Percentiles rank a stretch among this genome's conserved stretches.
phyloP scores from a whole-genome alignment of 352 stramenopile genomes.

The Phytophthora meadii region DNA sequence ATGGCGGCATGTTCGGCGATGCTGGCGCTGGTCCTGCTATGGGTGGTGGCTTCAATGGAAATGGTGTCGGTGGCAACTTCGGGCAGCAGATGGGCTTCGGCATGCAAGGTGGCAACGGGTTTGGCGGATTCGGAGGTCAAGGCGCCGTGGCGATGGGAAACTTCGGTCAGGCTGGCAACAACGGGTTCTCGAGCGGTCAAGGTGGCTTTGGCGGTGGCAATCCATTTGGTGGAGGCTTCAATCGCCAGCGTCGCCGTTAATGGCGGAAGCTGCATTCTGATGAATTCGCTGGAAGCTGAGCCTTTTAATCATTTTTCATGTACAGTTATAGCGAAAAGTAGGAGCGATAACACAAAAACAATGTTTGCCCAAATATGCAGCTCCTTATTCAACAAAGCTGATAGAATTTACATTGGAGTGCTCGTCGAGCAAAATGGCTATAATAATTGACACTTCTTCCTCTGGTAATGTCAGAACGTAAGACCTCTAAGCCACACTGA shows the following conservation, averaged over 20 bases:
- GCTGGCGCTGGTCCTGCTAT: constrained; percentile 5
- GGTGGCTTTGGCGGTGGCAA: constrained; percentile 9
- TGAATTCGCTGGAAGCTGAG: too few species aligned
- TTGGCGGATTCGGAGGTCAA: constrained; percentile 4
- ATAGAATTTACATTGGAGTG: too few species aligned
- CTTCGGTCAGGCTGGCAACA: constrained; percentile 19
- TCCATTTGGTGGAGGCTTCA: too few species aligned
- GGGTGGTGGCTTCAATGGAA: constrained; percentile 6
- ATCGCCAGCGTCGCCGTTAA: too few species aligned
- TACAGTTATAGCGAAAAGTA: too few species aligned
- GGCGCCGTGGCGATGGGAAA: constrained; percentile 3
- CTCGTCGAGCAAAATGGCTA: too few species aligned
- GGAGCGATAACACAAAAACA: too few species aligned
- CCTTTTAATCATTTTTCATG: too few species aligned
- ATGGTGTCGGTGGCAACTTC: constrained; percentile 11
- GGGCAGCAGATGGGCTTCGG: constrained; percentile 15
- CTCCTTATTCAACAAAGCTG: too few species aligned
- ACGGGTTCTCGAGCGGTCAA: constrained; percentile 10
- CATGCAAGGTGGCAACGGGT: background rate
- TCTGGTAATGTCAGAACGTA: background rate
- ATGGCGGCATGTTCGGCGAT: constrained; percentile 7
- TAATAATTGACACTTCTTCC: constrained; percentile 4
- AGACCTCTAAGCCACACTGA: background rate
- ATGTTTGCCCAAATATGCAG: too few species aligned
- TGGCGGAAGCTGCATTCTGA: too few species aligned